These are phyloP conservation scores for Darksidea phi DNA, from an alignment of 495 filamentous ascomycete species.

Conservation along the genomic window DNA sequence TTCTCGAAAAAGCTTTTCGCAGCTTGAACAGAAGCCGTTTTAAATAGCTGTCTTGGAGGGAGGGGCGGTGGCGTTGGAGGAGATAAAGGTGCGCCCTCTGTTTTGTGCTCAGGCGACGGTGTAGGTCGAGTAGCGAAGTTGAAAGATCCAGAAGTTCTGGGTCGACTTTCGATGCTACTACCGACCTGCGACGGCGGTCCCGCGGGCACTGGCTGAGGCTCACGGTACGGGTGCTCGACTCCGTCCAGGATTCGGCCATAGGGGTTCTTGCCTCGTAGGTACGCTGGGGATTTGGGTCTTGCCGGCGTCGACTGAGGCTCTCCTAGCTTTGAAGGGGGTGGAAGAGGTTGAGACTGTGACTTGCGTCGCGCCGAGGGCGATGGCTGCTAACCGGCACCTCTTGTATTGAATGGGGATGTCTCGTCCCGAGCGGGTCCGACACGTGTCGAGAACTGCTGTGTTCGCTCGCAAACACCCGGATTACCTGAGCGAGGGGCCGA, in stretches of 20 bases:
- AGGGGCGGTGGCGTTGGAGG: background rate
- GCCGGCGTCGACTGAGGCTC: conserved; percentile 3
- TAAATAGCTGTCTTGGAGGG: background rate
- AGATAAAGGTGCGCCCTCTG: background rate
- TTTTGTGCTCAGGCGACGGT: background rate
- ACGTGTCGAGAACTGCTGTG: background rate
- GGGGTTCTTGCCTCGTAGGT: conserved; percentile 31
- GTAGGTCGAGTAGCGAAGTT: conserved; percentile 24
- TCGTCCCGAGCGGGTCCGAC: background rate
- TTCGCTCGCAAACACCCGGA: conserved; percentile 3
- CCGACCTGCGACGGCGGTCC: conserved; percentile 25
- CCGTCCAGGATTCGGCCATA: conserved; percentile 31
- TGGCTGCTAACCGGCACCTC: conserved; percentile 1
- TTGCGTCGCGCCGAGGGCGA: background rate
- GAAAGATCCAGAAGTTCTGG: conserved; percentile 19
- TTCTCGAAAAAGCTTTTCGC: conserved; percentile 26
- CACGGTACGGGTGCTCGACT: conserved; percentile 3
- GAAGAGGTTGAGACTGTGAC: background rate
- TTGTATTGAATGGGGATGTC: background rate
- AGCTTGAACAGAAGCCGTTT: conserved; percentile 19
- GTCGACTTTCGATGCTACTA: conserved; percentile 29
- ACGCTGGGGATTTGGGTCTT: conserved; percentile 26
- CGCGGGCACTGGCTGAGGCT: background rate
- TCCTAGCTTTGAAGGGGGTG: background rate
- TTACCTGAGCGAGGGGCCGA: conserved; percentile 4